Percentiles rank a stretch among this genome's conserved stretches.
phyloP scores from a whole-genome alignment of 495 filamentous ascomycete species.

The Neurospora sp. region DNA sequence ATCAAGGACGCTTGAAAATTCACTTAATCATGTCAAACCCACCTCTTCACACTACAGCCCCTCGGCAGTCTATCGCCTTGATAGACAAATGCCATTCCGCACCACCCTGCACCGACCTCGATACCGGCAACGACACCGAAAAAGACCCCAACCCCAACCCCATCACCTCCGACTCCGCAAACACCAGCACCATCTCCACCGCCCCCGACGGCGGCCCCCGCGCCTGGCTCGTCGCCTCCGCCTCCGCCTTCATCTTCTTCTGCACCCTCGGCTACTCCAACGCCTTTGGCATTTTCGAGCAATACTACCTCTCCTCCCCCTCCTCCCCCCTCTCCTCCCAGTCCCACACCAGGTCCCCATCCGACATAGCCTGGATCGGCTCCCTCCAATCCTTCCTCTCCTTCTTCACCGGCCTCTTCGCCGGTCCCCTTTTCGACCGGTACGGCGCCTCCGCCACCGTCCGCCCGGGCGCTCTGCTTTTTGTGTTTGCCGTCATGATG shows the following conservation, averaged over 20 bases:
- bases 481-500: conserved; percentile 44
- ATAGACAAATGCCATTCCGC: neutral
- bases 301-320: conserved; percentile 38
- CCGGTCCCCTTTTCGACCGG: conserved; percentile 44
- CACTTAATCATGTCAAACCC: neutral
- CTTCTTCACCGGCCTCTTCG: conserved; percentile 36
- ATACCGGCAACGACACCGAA: neutral
- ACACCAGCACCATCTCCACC: neutral
- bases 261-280: conserved; percentile 51
- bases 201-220: conserved; percentile 18
- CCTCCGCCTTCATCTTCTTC: conserved; percentile 29
- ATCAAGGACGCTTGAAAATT: neutral
- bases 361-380: conserved; percentile 50
- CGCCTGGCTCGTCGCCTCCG: conserved; percentile 20
- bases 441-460: conserved; percentile 34
- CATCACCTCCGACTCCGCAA: neutral
- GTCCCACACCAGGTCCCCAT: conserved; percentile 34
- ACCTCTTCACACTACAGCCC: neutral
- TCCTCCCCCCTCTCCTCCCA: neutral
- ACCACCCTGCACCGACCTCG: neutral
- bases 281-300: conserved; percentile 50
- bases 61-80: neutral
- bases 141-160: neutral
- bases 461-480: conserved; percentile 24
- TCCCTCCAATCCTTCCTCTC: conserved; percentile 34